Base-by-base conservation (phyloP, 148 eudicot species). In the Euryodendron excelsum region DNA sequence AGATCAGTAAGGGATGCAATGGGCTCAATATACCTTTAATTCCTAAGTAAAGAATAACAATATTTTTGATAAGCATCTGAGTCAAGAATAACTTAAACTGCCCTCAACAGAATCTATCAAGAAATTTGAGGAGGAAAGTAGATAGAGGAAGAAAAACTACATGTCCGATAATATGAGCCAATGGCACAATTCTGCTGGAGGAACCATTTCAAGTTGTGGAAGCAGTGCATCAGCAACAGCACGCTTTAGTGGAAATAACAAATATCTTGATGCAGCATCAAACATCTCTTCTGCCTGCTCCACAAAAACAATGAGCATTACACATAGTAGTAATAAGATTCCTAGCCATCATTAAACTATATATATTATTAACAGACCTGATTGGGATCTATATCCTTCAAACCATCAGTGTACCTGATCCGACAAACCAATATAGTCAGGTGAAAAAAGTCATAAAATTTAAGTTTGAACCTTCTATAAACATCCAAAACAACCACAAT, bases 251-350 rank as follows among this genome's bases (percentile, higher is more conserved):
- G 99, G 98, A 88, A 96, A 93, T 76, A 96, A 83, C 68, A 96
- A 85, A 74, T 93, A 96, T 86, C 99, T 93, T 69, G 99, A 93
- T 70, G 98, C 95, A 74, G 95, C 99, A 85, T 96, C 99, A 84
- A 96, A 91, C 85, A 91, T 87, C 79, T 93, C 99, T 80, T 91
- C 98, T 37, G 98, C 99, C 99, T 96, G 89, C 83, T 69, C 72
- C 70, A 72, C 18, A 59, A 73, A 47, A 80, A 63, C 37, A 61
- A 56, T 44, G 34, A 69, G 4, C 58, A 37, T 34, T 44, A 25
- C 30, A 39, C 69, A 36, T 44, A 53, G 73, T 39, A 31, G 64
- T 50, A 30, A 77, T 41, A 81, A 45, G 44, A 25, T 30, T 70
- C 23, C 73, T 45, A 39, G n/a, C 7, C n/a, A 56, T 47, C 72